Base-by-base conservation (phyloP, 1,139 yeast genomes). In the Hyphopichia burtonii region DNA sequence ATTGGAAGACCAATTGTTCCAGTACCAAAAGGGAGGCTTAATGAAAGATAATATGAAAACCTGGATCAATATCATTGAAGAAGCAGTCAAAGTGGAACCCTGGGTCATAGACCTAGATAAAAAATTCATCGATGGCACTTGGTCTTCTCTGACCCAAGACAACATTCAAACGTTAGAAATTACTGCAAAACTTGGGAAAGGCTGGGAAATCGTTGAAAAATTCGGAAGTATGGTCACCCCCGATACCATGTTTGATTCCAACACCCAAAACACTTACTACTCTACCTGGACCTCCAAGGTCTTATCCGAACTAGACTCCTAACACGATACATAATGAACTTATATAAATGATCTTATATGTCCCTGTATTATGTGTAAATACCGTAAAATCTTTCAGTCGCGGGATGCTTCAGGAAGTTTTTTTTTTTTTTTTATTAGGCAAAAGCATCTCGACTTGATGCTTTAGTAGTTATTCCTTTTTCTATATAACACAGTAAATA, bases 31-130 rank as follows among this genome's bases (percentile, higher is more conserved):
- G 42, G 85, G 80, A 11, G 82, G 76, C 0, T 61, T 72, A 37
- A 67, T 66, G 62, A 63, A 70, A 40, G 61, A 68, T 42, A 80
- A 77, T 37, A 61, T 83, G 48, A 59, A 66, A 19, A 67, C 73
- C 27, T 80, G 85, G 75, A 65, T 78, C 19, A 73, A 68, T 15
- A 61, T 82, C 17, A 78, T 81, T 1, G 76, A 74, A 38, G 78
- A 74, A 39, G 62, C 82, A 47, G 67, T 83, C 38, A 69, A 70
- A 36, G 76, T 75, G 40, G 80, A 77, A 46, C 67, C 73, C 27
- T 83, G 90, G 90, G 64, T 71, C 11, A 48, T 55, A 9, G 71
- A 71, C 15, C 50, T 81, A 19, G 82, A 78, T 49, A 56, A 60
- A 34, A 59, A 56, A 39, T 73, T 63, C 47, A 63, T 68, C 52